Base-by-base conservation (phyloP, 768 basidiomycete genomes). In the Crassisporium funariophilum region DNA sequence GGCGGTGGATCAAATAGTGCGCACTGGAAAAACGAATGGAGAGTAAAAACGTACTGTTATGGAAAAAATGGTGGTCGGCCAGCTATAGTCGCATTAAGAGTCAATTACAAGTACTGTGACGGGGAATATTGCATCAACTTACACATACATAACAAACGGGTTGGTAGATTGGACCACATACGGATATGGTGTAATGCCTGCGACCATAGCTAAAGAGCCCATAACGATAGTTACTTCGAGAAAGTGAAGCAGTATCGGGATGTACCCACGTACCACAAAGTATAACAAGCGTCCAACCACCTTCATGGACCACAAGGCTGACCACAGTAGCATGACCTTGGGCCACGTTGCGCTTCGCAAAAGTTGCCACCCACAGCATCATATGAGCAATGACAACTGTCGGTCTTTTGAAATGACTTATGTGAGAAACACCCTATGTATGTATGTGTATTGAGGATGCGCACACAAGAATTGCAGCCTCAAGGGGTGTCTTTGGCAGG, bases 141-240 rank as follows among this genome's bases (percentile, higher is more conserved):
- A 45, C 49, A 44, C 49, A 41, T 44, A 50, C 13, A 50, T 44
- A n/a, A 50, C 45, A 10, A 45, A 25, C 19, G 43, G 49, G 21
- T 50, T 50, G 15, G 33, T 44, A 13, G 43, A 39, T 17, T 24
- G 49, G 8, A 34, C 31, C 2, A 22, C 43, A 35, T 42, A 50
- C 8, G 42, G 36, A 20, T 48, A 48, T 15, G 47, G 37, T 27
- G 45, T 41, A 15, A 47, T 41, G 11, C 22, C 17, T 3, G 23
- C 9, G 6, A 36, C 24, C 5, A 51, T 44, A n/a, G 37, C 49
- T 50, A 23, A 25, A 34, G 16, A 16, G 15, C 7, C 29, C 6
- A n/a, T 13, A 33, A 27, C 12, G 15, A 9, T 23, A n/a, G n/a
- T n/a, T n/a, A n/a, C n/a, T n/a, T n/a, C n/a, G n/a, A n/a, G n/a